phyloP scores from a whole-genome alignment of 2,329 filamentous ascomycete genomes.

The Hansfordia pulvinata region DNA sequence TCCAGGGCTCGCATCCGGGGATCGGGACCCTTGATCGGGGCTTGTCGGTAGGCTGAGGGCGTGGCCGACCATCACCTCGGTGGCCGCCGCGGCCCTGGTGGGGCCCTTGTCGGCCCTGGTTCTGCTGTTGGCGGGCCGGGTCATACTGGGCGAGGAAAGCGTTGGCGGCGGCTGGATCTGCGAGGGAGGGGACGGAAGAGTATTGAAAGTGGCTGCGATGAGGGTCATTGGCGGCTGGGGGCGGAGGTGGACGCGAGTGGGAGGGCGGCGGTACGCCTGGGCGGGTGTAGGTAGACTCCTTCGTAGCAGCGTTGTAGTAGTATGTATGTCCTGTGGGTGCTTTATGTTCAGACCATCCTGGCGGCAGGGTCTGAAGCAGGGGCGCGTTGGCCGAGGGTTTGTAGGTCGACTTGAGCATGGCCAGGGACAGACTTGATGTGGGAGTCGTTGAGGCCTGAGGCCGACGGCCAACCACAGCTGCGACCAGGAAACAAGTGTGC shows the following conservation, averaged over 20 bases:
- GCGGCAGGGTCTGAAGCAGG: slow-evolving; percentile 53
- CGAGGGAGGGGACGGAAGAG: slow-evolving; percentile 26
- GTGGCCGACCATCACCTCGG: slow-evolving; percentile 42
- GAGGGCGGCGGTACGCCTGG: slow-evolving; percentile 32
- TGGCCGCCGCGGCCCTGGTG: slow-evolving; percentile 26
- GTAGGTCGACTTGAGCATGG: slow-evolving; percentile 73
- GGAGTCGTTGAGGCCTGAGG: too few relatives aligned
- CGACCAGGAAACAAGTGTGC: too few relatives aligned
- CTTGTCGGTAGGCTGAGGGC: slow-evolving; percentile 60
- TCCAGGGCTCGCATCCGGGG: slow-evolving; percentile 73
- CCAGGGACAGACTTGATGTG: too few relatives aligned
- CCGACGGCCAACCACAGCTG: too few relatives aligned
- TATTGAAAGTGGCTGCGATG: slow-evolving; percentile 27
- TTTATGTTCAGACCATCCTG: slow-evolving; percentile 88
- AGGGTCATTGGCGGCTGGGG: slow-evolving; percentile 12
- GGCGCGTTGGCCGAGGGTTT: slow-evolving; percentile 34
- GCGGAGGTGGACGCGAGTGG: slow-evolving; percentile 5
- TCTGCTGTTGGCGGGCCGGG: slow-evolving; percentile 21
- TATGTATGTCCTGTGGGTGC: slow-evolving; percentile 79
- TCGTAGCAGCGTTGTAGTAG: slow-evolving; percentile 73
- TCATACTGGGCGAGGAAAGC: slow-evolving; percentile 45
- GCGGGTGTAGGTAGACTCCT: slow-evolving; percentile 76
- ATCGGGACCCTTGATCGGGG: slow-evolving; percentile 71
- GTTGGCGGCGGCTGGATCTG: slow-evolving; percentile 43
- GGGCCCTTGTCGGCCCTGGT: slow-evolving; percentile 17